Conservation (phyloP, 371 early-diverging fungal species). For the Apophysomyces trapeziformis region DNA sequence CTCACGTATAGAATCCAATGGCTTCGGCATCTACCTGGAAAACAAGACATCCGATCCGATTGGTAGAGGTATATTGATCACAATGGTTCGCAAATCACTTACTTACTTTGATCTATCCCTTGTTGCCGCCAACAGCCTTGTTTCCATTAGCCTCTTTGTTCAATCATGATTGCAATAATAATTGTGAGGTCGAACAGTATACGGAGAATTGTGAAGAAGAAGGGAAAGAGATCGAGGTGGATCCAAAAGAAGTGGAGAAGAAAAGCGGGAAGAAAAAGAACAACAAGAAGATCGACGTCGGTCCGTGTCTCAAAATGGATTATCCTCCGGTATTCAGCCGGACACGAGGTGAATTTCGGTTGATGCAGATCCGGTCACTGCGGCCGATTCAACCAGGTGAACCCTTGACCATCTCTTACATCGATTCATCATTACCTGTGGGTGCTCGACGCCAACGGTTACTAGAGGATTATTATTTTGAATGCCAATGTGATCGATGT, state of each 20-base stretch:
- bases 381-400: conserved; percentile 33
- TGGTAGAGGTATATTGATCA: conserved; percentile 26
- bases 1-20: conserved; percentile 56
- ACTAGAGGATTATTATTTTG: conserved; percentile 54
- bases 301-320: conserved; percentile 3
- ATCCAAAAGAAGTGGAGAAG: conserved; percentile 3
- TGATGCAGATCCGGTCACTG: conserved; percentile 41
- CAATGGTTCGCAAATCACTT: conserved; percentile 1
- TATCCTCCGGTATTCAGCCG: conserved; percentile 30
- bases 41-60: conserved; percentile 15
- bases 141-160: conserved; percentile 34
- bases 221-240: conserved; percentile 4
- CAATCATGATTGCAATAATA: conserved; percentile 58
- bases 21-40: conserved; percentile 53
- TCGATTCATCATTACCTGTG: conserved; percentile 50
- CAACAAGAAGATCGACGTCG: conserved; percentile 3
- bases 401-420: conserved; percentile 57
- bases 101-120: neutral
- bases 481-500: conserved; percentile 53
- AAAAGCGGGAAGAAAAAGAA: conserved; percentile 4
- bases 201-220: conserved; percentile 23
- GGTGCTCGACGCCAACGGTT: conserved; percentile 41
- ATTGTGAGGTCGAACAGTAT: conserved; percentile 45
- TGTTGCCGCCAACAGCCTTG: conserved; percentile 10
- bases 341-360: conserved; percentile 28